Evolutionary conservation across 345 rosid genomes (phyloP), one percentile per base, ranked within the genome.

Genomic region (Gossypium australe): DNA sequence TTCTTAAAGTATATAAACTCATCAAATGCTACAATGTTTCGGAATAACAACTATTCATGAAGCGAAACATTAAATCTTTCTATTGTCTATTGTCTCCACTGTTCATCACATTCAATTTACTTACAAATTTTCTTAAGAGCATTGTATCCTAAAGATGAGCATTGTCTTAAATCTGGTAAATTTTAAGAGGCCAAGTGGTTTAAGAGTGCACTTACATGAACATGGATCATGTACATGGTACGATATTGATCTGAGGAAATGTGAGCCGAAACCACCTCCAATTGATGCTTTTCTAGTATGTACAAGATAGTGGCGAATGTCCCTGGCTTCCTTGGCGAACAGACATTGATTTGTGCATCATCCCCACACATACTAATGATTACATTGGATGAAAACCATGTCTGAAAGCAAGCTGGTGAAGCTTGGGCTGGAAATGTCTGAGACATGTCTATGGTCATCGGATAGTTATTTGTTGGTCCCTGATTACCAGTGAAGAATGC

Each of bases 331-430:
- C 70, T 76, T 0, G 73, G 20, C 1, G 89, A 77, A 69, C 91
- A 89, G 22, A 89, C 74, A 11, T 80, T 79, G 81, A 89, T 78
- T 18, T 82, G 87, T 1, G 88, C 93, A 55, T 82, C 84, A 45
- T 82, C 78, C 0, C 88, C 89, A 2, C 86, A 80, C 77, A 83
- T 75, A 81, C 77, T 89, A 66, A 87, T 22, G 13, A 85, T 85
- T 1, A 87, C 86, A 65, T 84, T 89, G 0, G 88, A 85, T 1
- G 90, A 87, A 77, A 83, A 77, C 90, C 93, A 87, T 58, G 87
- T 85, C 75, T 81, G 84, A 41, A 84, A 87, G 53, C 76, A 57
- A 70, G 82, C 67, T 9, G 82, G 80, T 24, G 81, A 22, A 56
- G 53, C 38, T 17, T 72, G 55, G n/a, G 68, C 57, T 4, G 75